A percentile compares a stretch with the other conserved stretches of the same genome.
phyloP scores from a whole-genome alignment of 805 yeast species.

The Candida germanica region DNA sequence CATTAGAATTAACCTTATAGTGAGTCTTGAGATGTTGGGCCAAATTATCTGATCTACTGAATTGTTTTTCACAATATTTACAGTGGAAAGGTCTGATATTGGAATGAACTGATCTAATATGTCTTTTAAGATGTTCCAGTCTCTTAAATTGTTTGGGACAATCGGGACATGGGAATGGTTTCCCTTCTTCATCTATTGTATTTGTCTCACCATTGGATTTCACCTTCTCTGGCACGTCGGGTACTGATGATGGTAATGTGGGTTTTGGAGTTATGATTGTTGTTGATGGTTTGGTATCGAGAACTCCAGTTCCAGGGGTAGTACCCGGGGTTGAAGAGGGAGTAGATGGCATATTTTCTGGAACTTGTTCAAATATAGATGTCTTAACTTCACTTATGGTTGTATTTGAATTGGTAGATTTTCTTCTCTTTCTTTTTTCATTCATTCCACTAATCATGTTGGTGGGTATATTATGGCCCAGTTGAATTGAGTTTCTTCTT shows the following conservation, averaged over 20 bases:
- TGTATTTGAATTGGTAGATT: conserved; percentile 14
- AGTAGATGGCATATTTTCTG: too few relatives aligned
- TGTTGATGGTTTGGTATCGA: too few relatives aligned
- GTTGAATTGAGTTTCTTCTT: conserved; percentile 23
- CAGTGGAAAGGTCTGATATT: conserved; percentile 44
- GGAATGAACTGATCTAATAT: conserved; percentile 42
- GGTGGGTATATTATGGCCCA: not conserved
- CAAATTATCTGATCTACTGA: conserved; percentile 40
- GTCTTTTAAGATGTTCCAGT: conserved; percentile 43
- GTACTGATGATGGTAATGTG: too few relatives aligned
- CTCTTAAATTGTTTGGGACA: conserved; percentile 43
- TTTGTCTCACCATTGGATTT: too few relatives aligned
- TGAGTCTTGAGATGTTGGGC: conserved; percentile 46
- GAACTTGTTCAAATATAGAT: conserved; percentile 3
- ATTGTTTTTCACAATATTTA: conserved; percentile 44
- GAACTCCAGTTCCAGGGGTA: too few relatives aligned
- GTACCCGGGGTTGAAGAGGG: too few relatives aligned
- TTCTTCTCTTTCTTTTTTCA: conserved; percentile 20
- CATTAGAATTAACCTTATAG: conserved; percentile 29
- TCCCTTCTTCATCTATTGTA: conserved; percentile 16
- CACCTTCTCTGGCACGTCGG: too few relatives aligned
- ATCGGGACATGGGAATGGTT: conserved; percentile 39
- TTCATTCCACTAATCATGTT: not conserved
- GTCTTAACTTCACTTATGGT: conserved; percentile 1
- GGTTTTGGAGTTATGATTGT: too few relatives aligned